Base-by-base conservation (phyloP, 306 rosid genomes). In the Ziziphus jujuba region DNA sequence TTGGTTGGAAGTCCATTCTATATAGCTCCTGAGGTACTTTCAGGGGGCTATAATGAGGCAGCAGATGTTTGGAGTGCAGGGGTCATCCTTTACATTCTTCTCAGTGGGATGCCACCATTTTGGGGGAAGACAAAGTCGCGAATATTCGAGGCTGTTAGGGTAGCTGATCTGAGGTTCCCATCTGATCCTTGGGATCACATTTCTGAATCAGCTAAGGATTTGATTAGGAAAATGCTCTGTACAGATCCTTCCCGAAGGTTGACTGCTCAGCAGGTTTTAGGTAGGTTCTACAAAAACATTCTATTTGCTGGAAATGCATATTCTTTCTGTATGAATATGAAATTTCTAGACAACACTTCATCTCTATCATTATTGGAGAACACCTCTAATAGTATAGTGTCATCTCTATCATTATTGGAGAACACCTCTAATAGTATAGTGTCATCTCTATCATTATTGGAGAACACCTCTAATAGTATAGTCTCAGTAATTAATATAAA, bases 41-140 rank as follows among this genome's bases (percentile, higher is more conserved):
- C 97, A 0, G 90, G 95, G 64, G 84, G 85, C 53, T 90, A 90
- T 84, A 85, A 90, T 74, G 88, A 90, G 80, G 87, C 95, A 57
- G 95, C 95, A 8, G 97, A 90, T 79, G 91, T 87, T 11, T 90
- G 96, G 91, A 90, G 96, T 70, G 88, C 95, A 1, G 95, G 96
- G 9, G 96, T 90, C 65, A 83, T 87, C 70, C 95, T 90, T 63
- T 90, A 90, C 71, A 87, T 87, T 80, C 88, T 90, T 72, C 81
- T 90, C 53, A 85, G 97, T 10, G 95, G 92, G 33, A 84, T 77
- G 83, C 92, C 97, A 11, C 97, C 95, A 1, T 90, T 87, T 82
- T 87, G 95, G 97, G 97, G 97, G 44, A 90, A 87, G 88, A 90
- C 97, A 5, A 90, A 85, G 48, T 90, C 97, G 0, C 82, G 23